Conservation (phyloP, 139 green algal species). For the Monoraphidium neglectum region DNA sequence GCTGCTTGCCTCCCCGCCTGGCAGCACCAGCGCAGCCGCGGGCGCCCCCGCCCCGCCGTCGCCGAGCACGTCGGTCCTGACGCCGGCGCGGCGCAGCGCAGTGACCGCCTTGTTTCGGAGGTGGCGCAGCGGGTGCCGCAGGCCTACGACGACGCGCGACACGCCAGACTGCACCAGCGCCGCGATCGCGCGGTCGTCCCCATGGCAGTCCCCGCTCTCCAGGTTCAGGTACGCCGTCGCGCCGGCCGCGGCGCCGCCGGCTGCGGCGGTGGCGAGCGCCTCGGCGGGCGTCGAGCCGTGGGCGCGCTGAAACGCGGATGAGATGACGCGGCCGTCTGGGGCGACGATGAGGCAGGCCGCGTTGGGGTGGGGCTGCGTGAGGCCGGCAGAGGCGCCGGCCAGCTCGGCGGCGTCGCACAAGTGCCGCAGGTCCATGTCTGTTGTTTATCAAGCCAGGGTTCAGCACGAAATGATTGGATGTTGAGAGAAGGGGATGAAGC, state of each 20-base stretch:
- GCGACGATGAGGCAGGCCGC: constrained; percentile 72
- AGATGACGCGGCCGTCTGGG: constrained; percentile 41
- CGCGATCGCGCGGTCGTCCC: constrained; percentile 69
- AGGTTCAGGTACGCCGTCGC: constrained; percentile 94
- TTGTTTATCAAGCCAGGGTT: too few relatives aligned
- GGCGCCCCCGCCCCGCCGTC: constrained; percentile 2
- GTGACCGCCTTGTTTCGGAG: constrained; percentile 51
- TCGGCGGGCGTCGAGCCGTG: constrained; percentile 78
- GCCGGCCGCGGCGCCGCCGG: constrained; percentile 38
- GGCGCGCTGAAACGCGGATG: constrained; percentile 60
- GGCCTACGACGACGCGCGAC: constrained; percentile 88
- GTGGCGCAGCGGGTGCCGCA: constrained; percentile 86
- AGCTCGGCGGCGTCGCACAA: background rate
- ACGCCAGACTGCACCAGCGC: constrained; percentile 79
- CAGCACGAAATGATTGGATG: too few relatives aligned
- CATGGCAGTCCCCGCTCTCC: constrained; percentile 89
- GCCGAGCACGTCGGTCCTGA: constrained; percentile 56
- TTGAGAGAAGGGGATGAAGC: too few relatives aligned
- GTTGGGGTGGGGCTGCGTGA: constrained; percentile 84
- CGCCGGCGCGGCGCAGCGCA: constrained; percentile 63
- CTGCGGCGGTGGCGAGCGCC: constrained; percentile 52
- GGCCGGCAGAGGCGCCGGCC: constrained; percentile 27
- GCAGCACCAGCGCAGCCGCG: too few relatives aligned
- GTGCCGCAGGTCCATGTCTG: too few relatives aligned
- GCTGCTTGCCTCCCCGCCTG: too few relatives aligned